Base-by-base conservation (phyloP, 139 green algal species). In the Picochlorum costavermella region DNA sequence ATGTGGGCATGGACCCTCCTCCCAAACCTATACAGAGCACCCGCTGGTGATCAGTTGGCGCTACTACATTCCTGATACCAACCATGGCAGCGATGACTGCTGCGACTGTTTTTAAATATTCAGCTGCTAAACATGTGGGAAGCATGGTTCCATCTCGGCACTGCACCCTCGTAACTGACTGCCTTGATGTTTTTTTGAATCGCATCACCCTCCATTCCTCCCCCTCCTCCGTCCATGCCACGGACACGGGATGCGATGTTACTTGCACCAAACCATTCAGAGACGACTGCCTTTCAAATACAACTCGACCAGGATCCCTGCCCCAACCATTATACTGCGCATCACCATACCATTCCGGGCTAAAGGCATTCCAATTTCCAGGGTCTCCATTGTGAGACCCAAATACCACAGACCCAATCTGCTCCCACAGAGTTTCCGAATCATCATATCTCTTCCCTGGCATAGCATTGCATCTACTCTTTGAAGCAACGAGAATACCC, bases 131-230 rank as follows among this genome's bases (percentile, higher is more conserved):
- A 56, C 79, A 86, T 40, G 79, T 57, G 3, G 75, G 61, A 45
- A n/a, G 43, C 31, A n/a, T 40, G 33, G 3, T 44, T 30, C 50
- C 50, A 59, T 30, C 23, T 12, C 25, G 5, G 36, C 12, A 6
- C 20, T 59, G 12, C 20, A 86, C 70, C 3, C 65, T 58, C 14
- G 72, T 60, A 31, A 86, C 80, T 9, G 68, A 81, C 56, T 86
- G 80, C 29, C 79, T 61, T 2, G 80, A 87, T 20, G 58, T 61
- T n/a, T 55, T 68, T 46, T 86, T 86, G 70, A 86, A 86, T 11
- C 80, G 71, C 64, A 86, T 58, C 37, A 86, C 80, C 2, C 80
- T 63, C 80, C 80, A 86, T 59, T 86, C 64, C 31, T 79, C 64
- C 20, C 56, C 58, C 9, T 53, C 46, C 16, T 23, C n/a, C 17